Conservation (phyloP, 306 rosid species). For the Herpetospermum pedunculosum region DNA sequence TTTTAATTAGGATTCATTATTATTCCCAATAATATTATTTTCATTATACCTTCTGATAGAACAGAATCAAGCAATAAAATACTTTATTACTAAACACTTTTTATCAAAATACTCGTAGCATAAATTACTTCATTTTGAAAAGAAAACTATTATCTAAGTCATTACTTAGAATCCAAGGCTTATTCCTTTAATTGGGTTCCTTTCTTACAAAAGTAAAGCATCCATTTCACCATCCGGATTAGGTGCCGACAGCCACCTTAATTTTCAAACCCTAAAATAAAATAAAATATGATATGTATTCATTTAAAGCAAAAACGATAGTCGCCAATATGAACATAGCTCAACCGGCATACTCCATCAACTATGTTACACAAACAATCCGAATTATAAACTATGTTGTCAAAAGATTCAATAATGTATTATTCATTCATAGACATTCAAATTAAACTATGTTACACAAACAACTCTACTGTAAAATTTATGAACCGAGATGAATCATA, state of each 20-base stretch:
- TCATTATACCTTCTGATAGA: no score
- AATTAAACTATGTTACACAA: background rate
- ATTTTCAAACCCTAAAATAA: background rate
- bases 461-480: background rate
- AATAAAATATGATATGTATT: no score
- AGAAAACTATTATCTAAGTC: background rate
- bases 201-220: background rate
- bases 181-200: background rate
- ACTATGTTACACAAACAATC: no score
- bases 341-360: no score
- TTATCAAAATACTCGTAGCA: background rate
- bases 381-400: no score
- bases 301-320: no score
- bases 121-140: background rate
- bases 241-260: slow-evolving; percentile 7
- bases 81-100: no score
- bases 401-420: background rate
- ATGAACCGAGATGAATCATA: background rate
- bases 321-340: no score
- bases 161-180: slow-evolving; percentile 11
- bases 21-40: no score
- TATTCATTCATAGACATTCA: background rate
- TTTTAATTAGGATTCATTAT: background rate
- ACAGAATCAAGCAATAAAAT: no score
- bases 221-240: slow-evolving; percentile 1